Evolutionary conservation across 805 yeast species (phyloP), one percentile per base, ranked within the genome.

Genomic region (Teunomyces gatunensis): DNA sequence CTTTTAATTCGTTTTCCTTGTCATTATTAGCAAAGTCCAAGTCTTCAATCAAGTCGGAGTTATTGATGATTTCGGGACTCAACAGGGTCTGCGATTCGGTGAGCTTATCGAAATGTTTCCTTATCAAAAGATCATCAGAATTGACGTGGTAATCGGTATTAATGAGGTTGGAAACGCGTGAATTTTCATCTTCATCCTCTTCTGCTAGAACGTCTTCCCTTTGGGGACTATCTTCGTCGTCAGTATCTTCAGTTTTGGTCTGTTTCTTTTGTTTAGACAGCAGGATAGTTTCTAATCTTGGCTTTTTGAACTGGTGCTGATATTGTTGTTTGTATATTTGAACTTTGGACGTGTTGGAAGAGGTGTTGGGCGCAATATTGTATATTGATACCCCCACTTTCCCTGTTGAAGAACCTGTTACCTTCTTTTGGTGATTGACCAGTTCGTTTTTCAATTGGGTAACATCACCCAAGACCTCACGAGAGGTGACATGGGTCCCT

Each of bases 401-500:
- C 33, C 17, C 29, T n/a, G 33, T 20, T 10, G 42, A 29, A 7
- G 29, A 18, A 17, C 41, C 25, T 25, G 42, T 29, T 17, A 23
- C 25, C 28, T 37, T 37, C 25, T 37, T 37, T 15, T 37, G 40
- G 45, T 49, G 29, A 25, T 27, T 13, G 10, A 25, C 27, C 25
- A 34, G 37, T 52, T 52, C 47, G 54, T 59, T 52, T 51, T 55
- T 63, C 12, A 50, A 47, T 40, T 54, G 59, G 5, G 68, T 64
- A 13, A 65, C 56, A 47, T 67, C 71, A 33, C 63, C 57, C 46
- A 67, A 59, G 11, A 60, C 69, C 37, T 64, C 65, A 42, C 71
- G 50, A 29, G 48, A 54, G 32, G 47, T 52, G 29, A 37, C 48
- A n/a, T 47, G 44, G 6, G 28, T 11, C 20, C 21, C 39, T 6